Evolutionary conservation across 1,284 basidiomycete genomes (phyloP), one percentile per base, ranked within the genome.

Genomic region (Erythrobasidium hasegawianum): DNA sequence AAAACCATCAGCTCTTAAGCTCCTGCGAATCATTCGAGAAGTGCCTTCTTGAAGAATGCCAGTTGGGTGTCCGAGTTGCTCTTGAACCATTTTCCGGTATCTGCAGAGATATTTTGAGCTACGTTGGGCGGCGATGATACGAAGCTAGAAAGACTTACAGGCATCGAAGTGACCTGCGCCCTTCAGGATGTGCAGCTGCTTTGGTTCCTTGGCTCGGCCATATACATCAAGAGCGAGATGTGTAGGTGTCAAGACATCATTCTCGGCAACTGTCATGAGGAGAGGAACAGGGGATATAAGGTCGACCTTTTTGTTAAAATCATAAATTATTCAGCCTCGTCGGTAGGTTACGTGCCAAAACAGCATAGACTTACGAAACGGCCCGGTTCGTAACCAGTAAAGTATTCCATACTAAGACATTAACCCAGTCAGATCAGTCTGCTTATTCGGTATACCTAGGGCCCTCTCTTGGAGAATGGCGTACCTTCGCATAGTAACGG

Each of bases 11-110:
- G n/a, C n/a, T n/a, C n/a, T n/a, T n/a, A n/a, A n/a, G n/a, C n/a
- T n/a, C n/a, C n/a, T n/a, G n/a, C n/a, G n/a, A n/a, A n/a, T n/a
- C n/a, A n/a, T n/a, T 41, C 40, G 40, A 41, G 40, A n/a, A 57
- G 22, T 16, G 55, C 55, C 18, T 57, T 57, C 55, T 41, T 57
- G 55, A 57, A 57, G 22, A 57, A 57, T 2, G 29, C 55, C 11
- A 57, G 14, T 40, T 57, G 55, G 40, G 55, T 57, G 7, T 57
- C 33, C 33, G 55, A 39, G 16, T 57, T 57, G 22, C 43, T 33
- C 38, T 57, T 57, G 55, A 57, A 57, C 55, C 55, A 57, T n/a
- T 57, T 57, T 10, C 55, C 55, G 18, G 55, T 57, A 24, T 57
- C 55, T 57, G 54, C 18, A n/a, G 7, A 8, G 16, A 50, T 20